Percentiles rank a stretch among this genome's conserved stretches.
Conservation (phyloP, 2,329 filamentous ascomycete genomes). For the Venturia aucupariae region DNA sequence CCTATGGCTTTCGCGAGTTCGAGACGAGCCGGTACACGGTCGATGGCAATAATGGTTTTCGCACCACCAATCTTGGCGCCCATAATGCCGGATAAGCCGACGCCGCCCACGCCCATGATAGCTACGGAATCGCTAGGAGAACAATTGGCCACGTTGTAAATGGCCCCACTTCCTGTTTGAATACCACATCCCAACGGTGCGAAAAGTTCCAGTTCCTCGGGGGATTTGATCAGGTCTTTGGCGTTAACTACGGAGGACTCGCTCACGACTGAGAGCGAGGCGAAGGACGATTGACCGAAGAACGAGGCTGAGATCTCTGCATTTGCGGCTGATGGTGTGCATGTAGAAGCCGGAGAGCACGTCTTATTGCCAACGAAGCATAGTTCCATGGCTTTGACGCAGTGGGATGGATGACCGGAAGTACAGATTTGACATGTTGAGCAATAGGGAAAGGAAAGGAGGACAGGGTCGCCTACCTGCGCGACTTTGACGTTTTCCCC, state of each 20-base stretch:
- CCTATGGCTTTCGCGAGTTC: conserved; percentile 36
- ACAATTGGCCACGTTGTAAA: conserved; percentile 29
- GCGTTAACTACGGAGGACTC: conserved; percentile 12
- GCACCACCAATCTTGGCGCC: conserved; percentile 26
- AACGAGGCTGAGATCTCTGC: conserved; percentile 17
- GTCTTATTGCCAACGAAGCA: conserved; percentile 22
- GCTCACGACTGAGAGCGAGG: conserved; percentile 15
- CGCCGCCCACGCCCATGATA: conserved; percentile 33
- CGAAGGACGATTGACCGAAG: conserved; percentile 19
- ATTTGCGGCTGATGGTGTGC: background rate
- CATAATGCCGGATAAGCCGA: conserved; percentile 33
- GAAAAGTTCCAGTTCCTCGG: conserved; percentile 22
- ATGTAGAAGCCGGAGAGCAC: conserved; percentile 39
- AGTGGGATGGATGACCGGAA: conserved; percentile 7
- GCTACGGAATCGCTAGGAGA: conserved; percentile 23
- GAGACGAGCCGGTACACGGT: conserved; percentile 34
- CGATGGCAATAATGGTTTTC: conserved; percentile 36
- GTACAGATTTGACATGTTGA: conserved; percentile 5
- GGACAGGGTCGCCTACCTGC: conserved; percentile 17
- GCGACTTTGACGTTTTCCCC: conserved; percentile 35
- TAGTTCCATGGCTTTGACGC: conserved; percentile 9
- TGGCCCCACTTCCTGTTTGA: conserved; percentile 36
- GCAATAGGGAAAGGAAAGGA: conserved; percentile 12
- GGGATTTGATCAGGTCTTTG: conserved; percentile 9
- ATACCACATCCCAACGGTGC: conserved; percentile 37